Base-by-base conservation (phyloP, 2,329 filamentous ascomycete genomes). In the Diaporthe sp. region DNA sequence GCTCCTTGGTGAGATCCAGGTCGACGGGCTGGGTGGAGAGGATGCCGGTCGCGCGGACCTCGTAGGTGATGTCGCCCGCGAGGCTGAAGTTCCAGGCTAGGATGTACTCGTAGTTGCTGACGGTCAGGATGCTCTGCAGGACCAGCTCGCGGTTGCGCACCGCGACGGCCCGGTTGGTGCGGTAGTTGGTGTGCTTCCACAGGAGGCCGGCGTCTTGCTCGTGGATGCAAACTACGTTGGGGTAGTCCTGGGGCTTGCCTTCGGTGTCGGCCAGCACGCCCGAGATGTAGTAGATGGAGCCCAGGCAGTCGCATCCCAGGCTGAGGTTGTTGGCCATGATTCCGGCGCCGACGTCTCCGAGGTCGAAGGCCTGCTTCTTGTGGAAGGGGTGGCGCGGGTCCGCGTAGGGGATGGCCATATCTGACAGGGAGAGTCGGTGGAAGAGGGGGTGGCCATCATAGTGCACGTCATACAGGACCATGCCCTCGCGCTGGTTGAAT, bases 321-420 rank as follows among this genome's bases (percentile, higher is more conserved):
- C 84, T 83, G 1, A 93, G 84, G 71, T 92, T 92, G 81, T 93
- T 93, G 30, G 91, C 90, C 80, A 88, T 91, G 75, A 89, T 88
- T 6, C 92, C 91, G 19, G 90, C 90, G 25, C 91, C 92, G 19
- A 87, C 90, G 73, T 93, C 91, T 9, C 92, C 92, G 71, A 93
- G 89, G 78, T 93, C 92, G 75, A 93, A 93, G 3, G 91, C 92
- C 69, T 91, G 88, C 78, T 93, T 93, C 58, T 90, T 86, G 72
- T 91, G 90, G 81, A 89, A 93, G 0, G 91, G 91, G 22, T 87
- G 83, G 7, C 92, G 86, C 12, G 89, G 88, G 77, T 92, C 91
- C 2, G 86, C 90, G 77, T 93, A 93, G 2, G 91, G 90, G 1
- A 92, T 90, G n/a, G 84, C 83, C 83, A 93, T 93, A 79, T 93